These are phyloP conservation scores for Poronia punctata DNA, from an alignment of 495 filamentous ascomycete species.

Conservation along the genomic window DNA sequence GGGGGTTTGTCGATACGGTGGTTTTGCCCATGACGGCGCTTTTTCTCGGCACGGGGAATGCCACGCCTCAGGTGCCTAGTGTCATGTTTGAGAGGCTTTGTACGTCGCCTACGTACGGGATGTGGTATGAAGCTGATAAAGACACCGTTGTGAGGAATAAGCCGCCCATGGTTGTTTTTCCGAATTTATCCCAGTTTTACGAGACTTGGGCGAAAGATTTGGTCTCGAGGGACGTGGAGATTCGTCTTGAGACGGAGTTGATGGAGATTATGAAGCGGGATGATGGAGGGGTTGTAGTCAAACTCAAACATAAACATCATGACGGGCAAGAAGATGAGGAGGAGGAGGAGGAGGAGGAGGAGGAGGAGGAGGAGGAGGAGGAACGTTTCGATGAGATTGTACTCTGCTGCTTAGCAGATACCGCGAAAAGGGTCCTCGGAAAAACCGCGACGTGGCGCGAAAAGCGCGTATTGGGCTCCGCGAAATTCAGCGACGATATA, in stretches of 20 bases:
- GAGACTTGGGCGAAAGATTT: constrained; percentile 59
- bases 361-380: too few relatives aligned
- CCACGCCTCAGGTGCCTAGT: constrained; percentile 67
- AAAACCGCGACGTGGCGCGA: constrained; percentile 58
- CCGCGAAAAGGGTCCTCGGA: constrained; percentile 58
- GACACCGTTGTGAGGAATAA: constrained; percentile 57
- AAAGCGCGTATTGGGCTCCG: constrained; percentile 59
- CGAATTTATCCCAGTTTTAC: constrained; percentile 67
- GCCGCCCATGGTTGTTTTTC: constrained; percentile 78
- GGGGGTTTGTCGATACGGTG: constrained; percentile 68
- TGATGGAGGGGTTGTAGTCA: constrained; percentile 51
- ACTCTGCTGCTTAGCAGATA: constrained; percentile 69
- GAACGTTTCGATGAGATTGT: constrained; percentile 66
- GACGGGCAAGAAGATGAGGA: too few relatives aligned
- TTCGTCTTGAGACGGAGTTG: constrained; percentile 59
- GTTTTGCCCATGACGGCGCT: constrained; percentile 66
- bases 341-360: too few relatives aligned
- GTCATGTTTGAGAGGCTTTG: constrained; percentile 71
- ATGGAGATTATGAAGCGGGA: constrained; percentile 49
- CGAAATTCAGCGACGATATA: constrained; percentile 76
- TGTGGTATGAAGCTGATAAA: constrained; percentile 66
- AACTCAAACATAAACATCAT: constrained; percentile 21
- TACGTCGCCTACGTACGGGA: constrained; percentile 63
- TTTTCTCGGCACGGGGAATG: constrained; percentile 74
- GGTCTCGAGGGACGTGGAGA: constrained; percentile 51